These are phyloP conservation scores for Gigaspora rosea DNA, from an alignment of 192 early-diverging fungal genomes.

Conservation along the genomic window DNA sequence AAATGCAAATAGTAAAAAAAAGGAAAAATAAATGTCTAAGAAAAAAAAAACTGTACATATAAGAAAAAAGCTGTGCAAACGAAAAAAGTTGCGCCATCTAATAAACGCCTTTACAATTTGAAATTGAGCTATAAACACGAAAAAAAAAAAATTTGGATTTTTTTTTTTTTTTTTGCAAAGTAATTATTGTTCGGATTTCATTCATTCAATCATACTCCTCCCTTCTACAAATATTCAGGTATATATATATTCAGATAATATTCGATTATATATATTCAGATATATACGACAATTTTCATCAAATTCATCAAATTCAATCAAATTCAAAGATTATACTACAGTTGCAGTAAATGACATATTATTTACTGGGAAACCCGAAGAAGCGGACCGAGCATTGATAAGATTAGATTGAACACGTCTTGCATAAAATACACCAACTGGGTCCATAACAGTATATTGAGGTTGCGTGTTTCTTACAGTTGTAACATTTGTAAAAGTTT, in stretches of 20 bases:
- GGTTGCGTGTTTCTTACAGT: neutral
- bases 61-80: neutral
- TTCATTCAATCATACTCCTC: too few species aligned
- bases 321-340: slow-evolving; percentile 7
- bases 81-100: slow-evolving; percentile 8
- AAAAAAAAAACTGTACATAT: slow-evolving; percentile 15
- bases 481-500: neutral
- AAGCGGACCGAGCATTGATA: neutral
- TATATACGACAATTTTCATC: too few species aligned
- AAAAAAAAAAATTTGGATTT: neutral
- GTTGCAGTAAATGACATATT: slow-evolving; percentile 14
- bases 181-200: too few species aligned
- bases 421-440: neutral
- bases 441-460: neutral
- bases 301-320: too few species aligned
- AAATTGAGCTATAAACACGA: neutral
- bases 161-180: too few species aligned
- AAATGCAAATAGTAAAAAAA: slow-evolving; percentile 18
- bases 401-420: slow-evolving; percentile 8
- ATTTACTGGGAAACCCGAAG: neutral
- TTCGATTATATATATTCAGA: too few species aligned
- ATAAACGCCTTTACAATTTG: slow-evolving; percentile 23
- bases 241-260: too few species aligned
- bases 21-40: slow-evolving; percentile 8
- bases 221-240: too few species aligned